Conservation (phyloP, 1,284 basidiomycete genomes). For the Tetrapyrgos nigripes region DNA sequence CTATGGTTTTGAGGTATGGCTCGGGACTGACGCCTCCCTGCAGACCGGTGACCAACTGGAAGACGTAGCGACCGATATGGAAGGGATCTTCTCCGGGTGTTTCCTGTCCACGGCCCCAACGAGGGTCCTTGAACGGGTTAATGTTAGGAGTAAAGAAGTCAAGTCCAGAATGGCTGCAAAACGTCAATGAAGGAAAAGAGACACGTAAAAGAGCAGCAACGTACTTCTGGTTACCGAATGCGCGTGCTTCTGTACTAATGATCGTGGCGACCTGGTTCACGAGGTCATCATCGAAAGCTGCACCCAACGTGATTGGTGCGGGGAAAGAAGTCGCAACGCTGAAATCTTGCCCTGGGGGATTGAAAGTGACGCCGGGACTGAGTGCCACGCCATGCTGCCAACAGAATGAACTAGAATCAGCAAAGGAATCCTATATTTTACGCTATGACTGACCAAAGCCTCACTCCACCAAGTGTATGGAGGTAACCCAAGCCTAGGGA, state of each 20-base stretch:
- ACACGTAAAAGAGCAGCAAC: too few species aligned
- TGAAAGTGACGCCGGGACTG: conserved; percentile 59
- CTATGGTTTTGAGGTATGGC: conserved; percentile 55
- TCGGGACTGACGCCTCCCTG: conserved; percentile 61
- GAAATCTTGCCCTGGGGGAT: conserved; percentile 50
- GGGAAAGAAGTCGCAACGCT: conserved; percentile 65
- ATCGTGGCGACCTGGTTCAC: conserved; percentile 53
- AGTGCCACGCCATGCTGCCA: conserved; percentile 60
- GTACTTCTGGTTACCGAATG: conserved; percentile 66
- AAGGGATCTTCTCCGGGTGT: conserved; percentile 66
- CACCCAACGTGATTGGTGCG: conserved; percentile 89
- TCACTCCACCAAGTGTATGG: conserved; percentile 63
- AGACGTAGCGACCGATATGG: conserved; percentile 58
- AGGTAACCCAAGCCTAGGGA: conserved; percentile 56
- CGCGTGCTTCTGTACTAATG: conserved; percentile 61
- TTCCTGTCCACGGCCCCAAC: conserved; percentile 67
- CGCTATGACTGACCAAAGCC: conserved; percentile 44
- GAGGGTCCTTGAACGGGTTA: conserved; percentile 66
- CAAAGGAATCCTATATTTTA: not conserved
- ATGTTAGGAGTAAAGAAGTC: conserved; percentile 67
- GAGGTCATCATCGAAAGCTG: conserved; percentile 77
- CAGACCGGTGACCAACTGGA: conserved; percentile 56
- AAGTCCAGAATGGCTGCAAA: conserved; percentile 46
- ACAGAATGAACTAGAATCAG: not conserved
- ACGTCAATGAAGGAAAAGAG: too few species aligned